phyloP scores from a whole-genome alignment of 208 protist genomes.

The Trypanosoma grayi region DNA sequence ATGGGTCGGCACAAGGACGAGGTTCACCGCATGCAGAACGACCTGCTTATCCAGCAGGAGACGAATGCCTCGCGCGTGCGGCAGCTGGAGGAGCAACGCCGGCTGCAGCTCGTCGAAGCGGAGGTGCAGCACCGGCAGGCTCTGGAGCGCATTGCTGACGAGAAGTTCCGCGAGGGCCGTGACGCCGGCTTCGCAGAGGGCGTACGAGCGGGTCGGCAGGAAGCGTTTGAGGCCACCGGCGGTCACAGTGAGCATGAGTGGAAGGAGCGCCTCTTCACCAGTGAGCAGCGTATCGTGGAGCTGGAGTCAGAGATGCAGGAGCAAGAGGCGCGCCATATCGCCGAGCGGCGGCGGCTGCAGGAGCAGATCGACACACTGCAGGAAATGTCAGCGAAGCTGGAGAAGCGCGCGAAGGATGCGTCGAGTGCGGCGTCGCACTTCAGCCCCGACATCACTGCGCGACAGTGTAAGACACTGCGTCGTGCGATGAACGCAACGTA shows the following conservation, averaged over 20 bases:
- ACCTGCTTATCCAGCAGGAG: conserved; percentile 56
- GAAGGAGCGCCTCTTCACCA: conserved; percentile 29
- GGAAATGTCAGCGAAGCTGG: conserved; percentile 35
- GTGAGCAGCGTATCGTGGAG: conserved; percentile 38
- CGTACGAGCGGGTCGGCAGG: conserved; percentile 12
- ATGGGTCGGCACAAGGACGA: conserved; percentile 63
- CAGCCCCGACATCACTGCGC: conserved; percentile 9
- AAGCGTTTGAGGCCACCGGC: conserved; percentile 19
- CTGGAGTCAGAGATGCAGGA: conserved; percentile 43
- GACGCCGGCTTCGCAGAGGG: conserved; percentile 41
- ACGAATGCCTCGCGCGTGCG: conserved; percentile 31
- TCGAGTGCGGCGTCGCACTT: conserved; percentile 24
- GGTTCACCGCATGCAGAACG: conserved; percentile 44
- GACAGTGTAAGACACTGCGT: conserved; percentile 46
- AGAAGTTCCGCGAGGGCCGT: conserved; percentile 41
- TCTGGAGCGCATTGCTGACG: conserved; percentile 35
- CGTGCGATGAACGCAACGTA: conserved; percentile 58
- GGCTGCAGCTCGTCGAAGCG: conserved; percentile 52
- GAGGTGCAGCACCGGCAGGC: conserved; percentile 46
- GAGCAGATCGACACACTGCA: conserved; percentile 56
- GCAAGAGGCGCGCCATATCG: conserved; percentile 33
- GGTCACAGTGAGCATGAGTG: conserved; percentile 25
- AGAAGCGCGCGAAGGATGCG: conserved; percentile 24
- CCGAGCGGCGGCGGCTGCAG: conserved; percentile 40
- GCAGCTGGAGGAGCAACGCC: conserved; percentile 51